phyloP scores from a whole-genome alignment of 495 filamentous ascomycete species.

The Staphylotrichum longicolle region DNA sequence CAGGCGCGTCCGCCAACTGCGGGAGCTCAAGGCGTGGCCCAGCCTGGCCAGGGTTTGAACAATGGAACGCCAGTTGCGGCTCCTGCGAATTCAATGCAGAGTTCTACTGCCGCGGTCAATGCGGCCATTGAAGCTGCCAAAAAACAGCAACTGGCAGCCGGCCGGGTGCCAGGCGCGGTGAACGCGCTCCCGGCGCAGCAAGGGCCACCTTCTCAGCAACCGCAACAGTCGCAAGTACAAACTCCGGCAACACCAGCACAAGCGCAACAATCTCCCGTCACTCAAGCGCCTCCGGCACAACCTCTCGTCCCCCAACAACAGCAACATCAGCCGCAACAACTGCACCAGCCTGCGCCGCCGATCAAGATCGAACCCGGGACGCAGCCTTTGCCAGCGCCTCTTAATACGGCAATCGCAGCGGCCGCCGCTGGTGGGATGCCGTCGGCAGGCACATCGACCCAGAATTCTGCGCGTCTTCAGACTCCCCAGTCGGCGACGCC shows the following conservation, averaged over 20 bases:
- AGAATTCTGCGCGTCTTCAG: conserved; percentile 44
- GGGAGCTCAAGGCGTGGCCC: conserved; percentile 5
- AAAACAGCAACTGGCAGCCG: conserved; percentile 46
- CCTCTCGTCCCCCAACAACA: conserved; percentile 10
- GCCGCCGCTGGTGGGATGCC: conserved; percentile 39
- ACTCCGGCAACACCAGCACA: conserved; percentile 27
- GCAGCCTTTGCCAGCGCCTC: conserved; percentile 39
- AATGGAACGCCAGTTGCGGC: conserved; percentile 10
- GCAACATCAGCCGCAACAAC: conserved; percentile 20
- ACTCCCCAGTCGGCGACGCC: conserved; percentile 50
- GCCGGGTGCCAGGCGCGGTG: conserved; percentile 28
- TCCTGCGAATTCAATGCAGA: conserved; percentile 31
- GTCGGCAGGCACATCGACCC: conserved; percentile 45
- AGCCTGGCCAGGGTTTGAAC: conserved; percentile 8
- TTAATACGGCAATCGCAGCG: conserved; percentile 48
- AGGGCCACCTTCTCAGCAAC: conserved; percentile 12
- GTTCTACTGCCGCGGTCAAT: conserved; percentile 42
- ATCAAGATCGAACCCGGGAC: conserved; percentile 44
- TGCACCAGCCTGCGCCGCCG: conserved; percentile 28
- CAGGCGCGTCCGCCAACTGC: conserved; percentile 20
- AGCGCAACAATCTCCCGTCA: conserved; percentile 24
- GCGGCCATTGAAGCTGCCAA: conserved; percentile 54
- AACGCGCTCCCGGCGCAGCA: conserved; percentile 25
- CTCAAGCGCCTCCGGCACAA: conserved; percentile 20
- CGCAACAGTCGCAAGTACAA: conserved; percentile 26